Evolutionary conservation across 1,284 basidiomycete genomes (phyloP).

Genomic region (Tilletia indica): DNA sequence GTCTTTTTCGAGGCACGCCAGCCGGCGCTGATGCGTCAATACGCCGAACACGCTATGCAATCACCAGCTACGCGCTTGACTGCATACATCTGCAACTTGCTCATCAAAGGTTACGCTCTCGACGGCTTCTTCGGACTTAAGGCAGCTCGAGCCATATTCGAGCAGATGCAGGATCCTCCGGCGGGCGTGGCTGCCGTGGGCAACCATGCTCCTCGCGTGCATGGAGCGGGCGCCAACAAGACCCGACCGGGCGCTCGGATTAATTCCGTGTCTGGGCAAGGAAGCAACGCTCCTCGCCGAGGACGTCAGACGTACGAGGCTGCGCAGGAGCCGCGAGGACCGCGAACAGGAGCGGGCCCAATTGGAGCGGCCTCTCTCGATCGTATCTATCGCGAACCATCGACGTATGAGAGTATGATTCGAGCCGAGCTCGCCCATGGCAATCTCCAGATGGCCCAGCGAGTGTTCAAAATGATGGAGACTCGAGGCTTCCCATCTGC

Average conservation of each 20-base stretch:
- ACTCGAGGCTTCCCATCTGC: slow-evolving; percentile 62
- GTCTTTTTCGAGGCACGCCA: slow-evolving; percentile 70
- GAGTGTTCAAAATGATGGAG: slow-evolving; percentile 72
- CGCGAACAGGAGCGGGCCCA: slow-evolving; percentile 9
- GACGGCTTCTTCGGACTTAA: slow-evolving; percentile 62
- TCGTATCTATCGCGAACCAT: slow-evolving; percentile 6
- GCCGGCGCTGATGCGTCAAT: slow-evolving; percentile 60
- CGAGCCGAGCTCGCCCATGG: slow-evolving; percentile 81
- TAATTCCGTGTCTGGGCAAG: too few species aligned
- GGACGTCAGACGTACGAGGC: slow-evolving; percentile 19
- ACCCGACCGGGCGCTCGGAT: too few species aligned
- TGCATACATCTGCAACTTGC: slow-evolving; percentile 88
- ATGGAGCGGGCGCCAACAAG: slow-evolving; percentile 57
- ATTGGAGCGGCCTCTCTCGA: not conserved
- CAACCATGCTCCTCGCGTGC: slow-evolving; percentile 69
- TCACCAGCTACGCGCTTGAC: slow-evolving; percentile 75
- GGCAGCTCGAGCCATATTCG: slow-evolving; percentile 66
- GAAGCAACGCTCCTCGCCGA: too few species aligned
- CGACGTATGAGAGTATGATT: slow-evolving; percentile 86
- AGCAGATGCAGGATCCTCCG: slow-evolving; percentile 78
- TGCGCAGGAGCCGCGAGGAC: slow-evolving; percentile 45
- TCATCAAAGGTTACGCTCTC: slow-evolving; percentile 71
- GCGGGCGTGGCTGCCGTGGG: slow-evolving; percentile 82
- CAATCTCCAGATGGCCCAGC: slow-evolving; percentile 69
- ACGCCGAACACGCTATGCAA: slow-evolving; percentile 28